phyloP scores from a whole-genome alignment of 225 moss, liverwort and hornwort genomes.

The Marchantia polymorpha region DNA sequence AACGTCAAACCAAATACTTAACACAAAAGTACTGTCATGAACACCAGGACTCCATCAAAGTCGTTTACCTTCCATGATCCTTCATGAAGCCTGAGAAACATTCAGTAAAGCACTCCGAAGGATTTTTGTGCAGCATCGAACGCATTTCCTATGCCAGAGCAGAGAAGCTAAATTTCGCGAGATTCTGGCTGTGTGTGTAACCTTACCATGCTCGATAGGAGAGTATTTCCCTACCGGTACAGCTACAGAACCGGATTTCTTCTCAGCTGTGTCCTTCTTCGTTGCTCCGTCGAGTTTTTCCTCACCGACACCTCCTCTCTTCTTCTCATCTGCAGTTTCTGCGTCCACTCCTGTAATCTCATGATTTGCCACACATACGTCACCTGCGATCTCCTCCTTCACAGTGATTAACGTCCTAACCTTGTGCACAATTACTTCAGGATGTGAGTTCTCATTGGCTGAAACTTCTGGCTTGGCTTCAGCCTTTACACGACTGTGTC shows the following conservation, averaged over 20 bases:
- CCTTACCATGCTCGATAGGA: conserved; percentile 65
- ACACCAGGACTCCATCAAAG: neutral
- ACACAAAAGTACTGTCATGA: neutral
- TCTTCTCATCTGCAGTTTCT: neutral
- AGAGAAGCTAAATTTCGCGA: neutral
- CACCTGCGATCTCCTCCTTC: neutral
- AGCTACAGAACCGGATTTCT: conserved; percentile 57
- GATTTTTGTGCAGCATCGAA: no score
- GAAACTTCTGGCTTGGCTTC: neutral
- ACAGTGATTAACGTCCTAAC: neutral
- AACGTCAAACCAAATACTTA: conserved; percentile 1
- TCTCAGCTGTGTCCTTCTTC: conserved; percentile 24
- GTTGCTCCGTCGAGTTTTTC: conserved; percentile 23
- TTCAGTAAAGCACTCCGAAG: no score
- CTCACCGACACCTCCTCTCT: neutral
- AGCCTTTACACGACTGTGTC: neutral
- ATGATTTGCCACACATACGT: neutral
- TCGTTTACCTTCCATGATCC: neutral
- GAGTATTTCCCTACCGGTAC: conserved; percentile 57
- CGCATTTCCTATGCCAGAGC: neutral
- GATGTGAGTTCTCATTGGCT: neutral
- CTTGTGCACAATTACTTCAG: neutral
- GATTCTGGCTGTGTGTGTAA: neutral
- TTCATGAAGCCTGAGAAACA: no score
- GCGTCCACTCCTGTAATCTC: neutral